Percentiles rank a stretch among this genome's conserved stretches.
Evolutionary conservation across 2,329 filamentous ascomycete species (phyloP).

Genomic region (Alternaria consortialis): DNA sequence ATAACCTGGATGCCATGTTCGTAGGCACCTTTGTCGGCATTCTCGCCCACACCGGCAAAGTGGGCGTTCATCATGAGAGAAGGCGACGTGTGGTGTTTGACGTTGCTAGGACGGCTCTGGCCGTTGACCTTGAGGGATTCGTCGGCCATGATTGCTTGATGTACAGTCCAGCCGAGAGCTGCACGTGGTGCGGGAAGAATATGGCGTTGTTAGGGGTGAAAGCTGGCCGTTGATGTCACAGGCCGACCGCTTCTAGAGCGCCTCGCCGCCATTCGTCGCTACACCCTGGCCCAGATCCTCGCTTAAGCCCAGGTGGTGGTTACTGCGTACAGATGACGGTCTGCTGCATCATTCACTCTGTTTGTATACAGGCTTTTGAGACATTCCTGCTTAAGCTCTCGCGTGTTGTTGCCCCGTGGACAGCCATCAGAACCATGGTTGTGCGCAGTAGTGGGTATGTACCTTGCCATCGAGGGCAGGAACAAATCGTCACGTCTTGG

Average conservation of each 20-base stretch:
- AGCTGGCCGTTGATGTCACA: conserved; percentile 51
- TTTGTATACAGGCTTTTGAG: conserved; percentile 5
- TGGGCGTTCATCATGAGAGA: conserved; percentile 75
- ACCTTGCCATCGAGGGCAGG: conserved; percentile 4
- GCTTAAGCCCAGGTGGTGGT: conserved; percentile 41
- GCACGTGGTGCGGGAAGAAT: conserved; percentile 45
- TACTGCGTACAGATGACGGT: conserved; percentile 38
- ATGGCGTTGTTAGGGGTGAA: conserved; percentile 39
- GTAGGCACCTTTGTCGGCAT: conserved; percentile 72
- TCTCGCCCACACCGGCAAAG: conserved; percentile 75
- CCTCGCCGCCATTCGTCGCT: conserved; percentile 40
- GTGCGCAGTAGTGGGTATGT: not conserved
- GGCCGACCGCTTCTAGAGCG: conserved; percentile 35
- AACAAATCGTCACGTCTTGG: conserved; percentile 5
- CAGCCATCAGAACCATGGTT: conserved; percentile 3
- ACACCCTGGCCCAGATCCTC: conserved; percentile 35
- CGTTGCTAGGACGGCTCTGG: conserved; percentile 46
- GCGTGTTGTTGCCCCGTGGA: conserved; percentile 10
- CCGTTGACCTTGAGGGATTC: conserved; percentile 47
- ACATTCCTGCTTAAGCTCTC: conserved; percentile 2
- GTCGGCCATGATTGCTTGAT: conserved; percentile 41
- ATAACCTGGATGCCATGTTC: conserved; percentile 97
- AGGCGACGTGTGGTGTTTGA: conserved; percentile 54
- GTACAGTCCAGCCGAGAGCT: conserved; percentile 33
- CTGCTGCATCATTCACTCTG: conserved; percentile 31